Percentiles rank a stretch among this genome's conserved stretches.
phyloP scores from a whole-genome alignment of 176 grass and related monocot species.

The Aegilops tauschii region DNA sequence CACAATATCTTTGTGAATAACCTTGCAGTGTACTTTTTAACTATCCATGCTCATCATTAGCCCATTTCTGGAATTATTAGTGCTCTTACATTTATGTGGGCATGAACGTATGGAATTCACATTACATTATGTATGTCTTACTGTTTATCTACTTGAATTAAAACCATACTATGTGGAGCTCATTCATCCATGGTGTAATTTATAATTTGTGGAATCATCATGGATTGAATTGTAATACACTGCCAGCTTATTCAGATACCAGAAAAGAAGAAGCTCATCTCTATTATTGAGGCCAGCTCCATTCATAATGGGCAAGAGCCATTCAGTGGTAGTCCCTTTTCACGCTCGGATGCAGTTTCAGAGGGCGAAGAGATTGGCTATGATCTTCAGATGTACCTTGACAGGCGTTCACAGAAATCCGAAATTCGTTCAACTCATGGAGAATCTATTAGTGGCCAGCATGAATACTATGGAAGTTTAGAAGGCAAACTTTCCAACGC shows the following conservation, averaged over 20 bases:
- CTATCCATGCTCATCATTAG: not conserved
- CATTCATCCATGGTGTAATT: not conserved
- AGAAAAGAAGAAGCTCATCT: conserved; percentile 71
- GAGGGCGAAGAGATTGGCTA: conserved; percentile 24
- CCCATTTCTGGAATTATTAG: not conserved
- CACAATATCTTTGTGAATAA: not conserved
- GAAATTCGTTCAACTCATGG: conserved; percentile 34
- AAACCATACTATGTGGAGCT: conserved; percentile 1
- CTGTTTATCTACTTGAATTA: conserved; percentile 10
- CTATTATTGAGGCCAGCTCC: conserved; percentile 58
- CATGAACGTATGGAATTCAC: not conserved
- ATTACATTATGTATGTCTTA: not conserved
- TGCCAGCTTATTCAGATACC: conserved; percentile 64
- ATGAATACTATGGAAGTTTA: conserved; percentile 33
- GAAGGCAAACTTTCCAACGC: conserved; percentile 22
- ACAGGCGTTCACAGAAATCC: conserved; percentile 22
- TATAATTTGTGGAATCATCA: conserved; percentile 23
- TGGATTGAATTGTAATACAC: conserved; percentile 37
- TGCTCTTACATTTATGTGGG: conserved; percentile 6
- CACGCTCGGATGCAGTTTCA: conserved; percentile 29
- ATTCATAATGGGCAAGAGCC: conserved; percentile 43
- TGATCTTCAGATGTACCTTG: conserved; percentile 28
- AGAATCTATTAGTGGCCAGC: conserved; percentile 26
- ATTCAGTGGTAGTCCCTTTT: conserved; percentile 38
- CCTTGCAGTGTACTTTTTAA: not conserved